Conservation (phyloP, 345 rosid species). For the Nephelium lappaceum region DNA sequence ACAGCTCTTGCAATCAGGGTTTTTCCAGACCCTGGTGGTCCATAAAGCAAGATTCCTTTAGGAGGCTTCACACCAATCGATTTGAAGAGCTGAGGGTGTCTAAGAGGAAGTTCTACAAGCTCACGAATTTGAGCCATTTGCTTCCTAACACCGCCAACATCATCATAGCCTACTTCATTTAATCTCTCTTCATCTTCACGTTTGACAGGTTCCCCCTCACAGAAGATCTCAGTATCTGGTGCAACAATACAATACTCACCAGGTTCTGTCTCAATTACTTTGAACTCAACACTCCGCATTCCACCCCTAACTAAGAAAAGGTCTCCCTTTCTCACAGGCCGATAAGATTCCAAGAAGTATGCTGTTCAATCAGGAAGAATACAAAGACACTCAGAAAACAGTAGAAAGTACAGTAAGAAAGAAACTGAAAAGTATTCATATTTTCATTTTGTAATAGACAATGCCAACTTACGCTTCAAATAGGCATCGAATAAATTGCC, state of each 20-base stretch:
- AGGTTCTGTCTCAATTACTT: conserved; percentile 52
- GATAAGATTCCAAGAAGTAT: conserved; percentile 48
- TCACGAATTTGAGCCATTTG: conserved; percentile 60
- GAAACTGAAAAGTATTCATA: background rate
- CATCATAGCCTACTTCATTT: conserved; percentile 52
- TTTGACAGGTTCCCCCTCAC: conserved; percentile 51
- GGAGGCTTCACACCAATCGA: conserved; percentile 55
- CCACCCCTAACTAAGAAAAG: conserved; percentile 55
- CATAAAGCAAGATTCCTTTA: conserved; percentile 48
- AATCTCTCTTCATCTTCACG: conserved; percentile 50
- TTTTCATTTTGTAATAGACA: background rate
- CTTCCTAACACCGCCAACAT: conserved; percentile 54
- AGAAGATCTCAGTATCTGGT: conserved; percentile 53
- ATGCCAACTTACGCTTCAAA: conserved; percentile 31
- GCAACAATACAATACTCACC: conserved; percentile 50
- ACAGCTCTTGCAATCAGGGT: conserved; percentile 52
- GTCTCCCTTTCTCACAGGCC: conserved; percentile 55
- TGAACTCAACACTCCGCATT: conserved; percentile 51
- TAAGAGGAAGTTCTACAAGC: conserved; percentile 50
- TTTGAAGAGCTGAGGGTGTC: conserved; percentile 50
- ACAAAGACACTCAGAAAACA: background rate
- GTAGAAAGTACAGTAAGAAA: background rate
- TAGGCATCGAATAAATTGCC: conserved; percentile 40
- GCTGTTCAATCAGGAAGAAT: conserved; percentile 31
- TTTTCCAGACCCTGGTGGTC: conserved; percentile 31